Percentiles rank a stretch among this genome's conserved stretches.
These are phyloP conservation scores for Phlebiopsis flavidoalba DNA, from an alignment of 768 basidiomycete genomes.

Conservation along the genomic window DNA sequence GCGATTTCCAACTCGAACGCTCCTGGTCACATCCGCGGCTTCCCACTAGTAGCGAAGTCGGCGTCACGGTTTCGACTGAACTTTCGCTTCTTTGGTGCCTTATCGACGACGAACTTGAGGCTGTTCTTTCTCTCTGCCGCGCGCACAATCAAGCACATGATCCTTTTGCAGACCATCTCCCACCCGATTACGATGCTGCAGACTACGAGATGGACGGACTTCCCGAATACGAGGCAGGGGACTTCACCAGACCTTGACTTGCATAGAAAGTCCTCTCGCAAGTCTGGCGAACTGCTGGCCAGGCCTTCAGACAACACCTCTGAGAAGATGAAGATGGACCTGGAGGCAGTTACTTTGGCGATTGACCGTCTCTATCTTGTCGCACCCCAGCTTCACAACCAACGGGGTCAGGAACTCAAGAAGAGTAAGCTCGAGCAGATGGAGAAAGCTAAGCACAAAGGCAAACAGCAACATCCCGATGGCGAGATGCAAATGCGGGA, in stretches of 20 bases:
- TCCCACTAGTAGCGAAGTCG: conserved; percentile 23
- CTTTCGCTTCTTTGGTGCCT: conserved; percentile 66
- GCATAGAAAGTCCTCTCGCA: neutral
- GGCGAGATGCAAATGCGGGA: conserved; percentile 38
- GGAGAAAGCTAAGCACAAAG: conserved; percentile 53
- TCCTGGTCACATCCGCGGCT: conserved; percentile 33
- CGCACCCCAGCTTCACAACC: conserved; percentile 85
- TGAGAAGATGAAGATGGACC: conserved; percentile 83
- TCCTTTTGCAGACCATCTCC: conserved; percentile 15
- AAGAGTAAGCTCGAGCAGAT: conserved; percentile 64
- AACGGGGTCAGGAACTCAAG: conserved; percentile 86
- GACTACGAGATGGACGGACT: conserved; percentile 23
- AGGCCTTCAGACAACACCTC: conserved; percentile 25
- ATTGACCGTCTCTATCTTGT: conserved; percentile 86
- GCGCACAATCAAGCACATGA: conserved; percentile 8
- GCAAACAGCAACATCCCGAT: conserved; percentile 45
- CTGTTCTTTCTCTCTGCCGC: conserved; percentile 60
- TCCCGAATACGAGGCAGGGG: conserved; percentile 24
- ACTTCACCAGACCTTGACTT: neutral
- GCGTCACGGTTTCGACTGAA: conserved; percentile 51
- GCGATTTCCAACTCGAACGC: conserved; percentile 58
- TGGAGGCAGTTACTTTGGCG: conserved; percentile 80
- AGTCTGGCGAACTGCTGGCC: neutral
- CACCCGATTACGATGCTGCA: conserved; percentile 26
- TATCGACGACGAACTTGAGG: conserved; percentile 71